Evolutionary conservation across 306 rosid species (phyloP), one percentile per base, ranked within the genome.

Genomic region (Luffa acutangula): DNA sequence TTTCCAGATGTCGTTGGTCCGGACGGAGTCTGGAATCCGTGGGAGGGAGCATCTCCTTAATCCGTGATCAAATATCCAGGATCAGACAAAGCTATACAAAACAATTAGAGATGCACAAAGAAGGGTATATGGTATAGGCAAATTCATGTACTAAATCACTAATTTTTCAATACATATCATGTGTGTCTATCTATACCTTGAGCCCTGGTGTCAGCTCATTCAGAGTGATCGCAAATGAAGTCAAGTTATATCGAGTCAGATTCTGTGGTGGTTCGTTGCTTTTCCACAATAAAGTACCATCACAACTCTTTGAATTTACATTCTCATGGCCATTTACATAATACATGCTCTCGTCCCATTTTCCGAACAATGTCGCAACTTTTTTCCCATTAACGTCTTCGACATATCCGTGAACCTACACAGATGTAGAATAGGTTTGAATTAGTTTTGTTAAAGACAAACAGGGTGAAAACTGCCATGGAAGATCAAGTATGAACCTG

Each of bases 41-140:
- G 80, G 99, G 96, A 20, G 99, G 99, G 72, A 95, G 99, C 85
- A 89, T 91, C 93, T 90, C 99, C 99, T 95, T 89, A 87, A 94
- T 89, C 93, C 92, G 91, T 89, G 90, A 93, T 89, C 92, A 95
- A 93, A 94, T 83, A 92, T 87, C 93, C 89, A 45, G 88, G 83
- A 94, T 92, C 92, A 92, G 97, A 91, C 85, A 89, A 84, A 85
- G 88, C 92, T 87, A 92, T 85, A 88, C 85, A 80, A 87, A 82
- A 74, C 60, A 74, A 74, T 78, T 81, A 81, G 92, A 87, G 73
- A 86, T 89, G 86, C 89, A 82, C 79, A 80, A 69, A 66, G 46
- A 18, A 77, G 86, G 82, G 88, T 81, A 78, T 70, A 34, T 64
- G 43, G 70, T 34, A 78, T 82, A 86, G 78, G 79, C 79, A 82